A percentile compares a stretch with the other conserved stretches of the same genome.
Conservation (phyloP, 1,139 yeast species). For the Yamadazyma epiphylla region DNA sequence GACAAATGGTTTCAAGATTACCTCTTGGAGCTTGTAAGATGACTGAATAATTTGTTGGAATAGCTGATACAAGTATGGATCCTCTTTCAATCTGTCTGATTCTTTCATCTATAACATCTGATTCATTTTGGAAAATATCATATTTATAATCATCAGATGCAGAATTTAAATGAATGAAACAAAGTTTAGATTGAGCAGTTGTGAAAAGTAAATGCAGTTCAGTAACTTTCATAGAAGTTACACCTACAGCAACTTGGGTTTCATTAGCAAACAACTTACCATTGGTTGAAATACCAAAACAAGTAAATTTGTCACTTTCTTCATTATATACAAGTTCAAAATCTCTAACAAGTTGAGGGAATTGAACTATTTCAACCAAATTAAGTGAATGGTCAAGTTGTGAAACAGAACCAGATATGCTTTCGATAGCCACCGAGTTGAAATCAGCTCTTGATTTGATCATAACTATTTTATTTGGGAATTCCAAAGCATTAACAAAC, state of each 20-base stretch:
- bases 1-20: slow-evolving; percentile 88
- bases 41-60: slow-evolving; percentile 82
- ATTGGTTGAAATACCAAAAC: slow-evolving; percentile 67
- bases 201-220: slow-evolving; percentile 77
- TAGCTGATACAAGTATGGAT: slow-evolving; percentile 69
- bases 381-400: slow-evolving; percentile 28
- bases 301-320: slow-evolving; percentile 32
- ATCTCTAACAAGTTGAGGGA: slow-evolving; percentile 71
- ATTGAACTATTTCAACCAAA: slow-evolving; percentile 35
- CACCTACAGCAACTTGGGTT: slow-evolving; percentile 64
- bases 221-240: slow-evolving; percentile 76
- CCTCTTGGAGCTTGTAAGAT: slow-evolving; percentile 95
- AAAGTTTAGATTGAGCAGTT: slow-evolving; percentile 80
- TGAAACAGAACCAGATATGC: slow-evolving; percentile 60
- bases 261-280: slow-evolving; percentile 74
- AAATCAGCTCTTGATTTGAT: slow-evolving; percentile 56
- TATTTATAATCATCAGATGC: slow-evolving; percentile 28
- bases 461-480: slow-evolving; percentile 50
- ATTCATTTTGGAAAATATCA: slow-evolving; percentile 14
- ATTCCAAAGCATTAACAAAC: slow-evolving; percentile 37
- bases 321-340: slow-evolving; percentile 44
- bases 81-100: slow-evolving; percentile 89
- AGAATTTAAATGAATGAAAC: slow-evolving; percentile 70
- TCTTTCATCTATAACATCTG: slow-evolving; percentile 61
- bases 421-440: slow-evolving; percentile 51